A percentile compares a stretch with the other conserved stretches of the same genome.
Conservation (phyloP, 257 asterid species). For the Gentiana macrophylla region DNA sequence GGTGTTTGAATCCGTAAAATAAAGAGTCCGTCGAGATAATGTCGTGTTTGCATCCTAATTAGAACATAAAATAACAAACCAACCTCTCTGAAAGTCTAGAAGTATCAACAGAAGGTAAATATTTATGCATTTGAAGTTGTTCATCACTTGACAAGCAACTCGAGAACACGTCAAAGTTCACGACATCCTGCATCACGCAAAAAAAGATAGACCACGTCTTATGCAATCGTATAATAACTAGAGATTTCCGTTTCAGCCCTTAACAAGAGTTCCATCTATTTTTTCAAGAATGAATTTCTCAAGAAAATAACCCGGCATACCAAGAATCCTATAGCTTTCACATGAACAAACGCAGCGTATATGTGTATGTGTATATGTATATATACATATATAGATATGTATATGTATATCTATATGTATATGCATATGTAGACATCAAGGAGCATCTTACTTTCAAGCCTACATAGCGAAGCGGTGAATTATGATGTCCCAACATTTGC, state of each 20-base stretch:
- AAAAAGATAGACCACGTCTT: background rate
- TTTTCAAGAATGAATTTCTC: too few species aligned
- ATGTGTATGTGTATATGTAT: too few species aligned
- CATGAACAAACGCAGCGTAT: too few species aligned
- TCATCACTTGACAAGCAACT: constrained; percentile 46
- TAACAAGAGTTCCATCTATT: too few species aligned
- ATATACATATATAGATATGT: too few species aligned
- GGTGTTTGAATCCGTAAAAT: too few species aligned
- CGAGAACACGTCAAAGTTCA: constrained; percentile 40
- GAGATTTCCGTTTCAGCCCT: too few species aligned
- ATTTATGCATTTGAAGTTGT: constrained; percentile 45
- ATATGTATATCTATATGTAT: too few species aligned
- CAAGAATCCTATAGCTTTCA: too few species aligned
- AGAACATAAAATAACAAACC: constrained; percentile 1
- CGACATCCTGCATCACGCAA: constrained; percentile 41
- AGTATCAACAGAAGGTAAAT: constrained; percentile 53
- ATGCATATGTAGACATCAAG: background rate
- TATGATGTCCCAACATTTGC: constrained; percentile 66
- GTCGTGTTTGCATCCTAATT: background rate
- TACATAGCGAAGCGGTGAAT: constrained; percentile 54
- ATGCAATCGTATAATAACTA: too few species aligned
- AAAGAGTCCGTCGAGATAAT: too few species aligned
- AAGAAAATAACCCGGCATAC: too few species aligned
- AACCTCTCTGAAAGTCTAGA: constrained; percentile 43
- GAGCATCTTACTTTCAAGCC: constrained; percentile 59